Conservation (phyloP, 306 rosid genomes). For the Astragalus membranaceus region DNA sequence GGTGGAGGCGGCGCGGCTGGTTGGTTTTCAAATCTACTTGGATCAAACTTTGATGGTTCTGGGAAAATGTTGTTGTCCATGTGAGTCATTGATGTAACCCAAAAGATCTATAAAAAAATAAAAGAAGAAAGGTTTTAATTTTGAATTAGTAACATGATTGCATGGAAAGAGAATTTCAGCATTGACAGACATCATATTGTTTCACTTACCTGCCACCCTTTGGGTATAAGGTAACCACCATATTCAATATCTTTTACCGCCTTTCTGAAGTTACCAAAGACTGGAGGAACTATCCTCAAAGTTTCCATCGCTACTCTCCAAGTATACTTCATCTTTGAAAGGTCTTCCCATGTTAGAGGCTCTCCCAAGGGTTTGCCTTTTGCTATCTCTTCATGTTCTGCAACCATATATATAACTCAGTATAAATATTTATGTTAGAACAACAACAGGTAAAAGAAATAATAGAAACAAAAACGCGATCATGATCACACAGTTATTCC, state of each 20-base stretch:
- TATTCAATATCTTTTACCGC: conserved; percentile 51
- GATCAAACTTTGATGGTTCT: conserved; percentile 66
- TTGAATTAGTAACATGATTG: background rate
- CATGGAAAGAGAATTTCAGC: background rate
- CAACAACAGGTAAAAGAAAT: too few species aligned
- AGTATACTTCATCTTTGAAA: conserved; percentile 76
- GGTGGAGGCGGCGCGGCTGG: conserved; percentile 62
- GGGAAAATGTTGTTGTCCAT: conserved; percentile 53
- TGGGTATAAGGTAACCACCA: conserved; percentile 58
- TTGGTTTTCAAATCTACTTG: conserved; percentile 59
- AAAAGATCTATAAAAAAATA: conserved; percentile 57
- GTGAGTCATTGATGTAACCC: conserved; percentile 63
- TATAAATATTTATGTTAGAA: too few species aligned
- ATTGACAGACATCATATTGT: background rate
- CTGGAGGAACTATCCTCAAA: conserved; percentile 56
- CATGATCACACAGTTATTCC: too few species aligned
- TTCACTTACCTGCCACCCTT: conserved; percentile 85
- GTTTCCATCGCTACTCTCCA: conserved; percentile 79
- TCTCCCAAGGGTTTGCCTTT: conserved; percentile 46
- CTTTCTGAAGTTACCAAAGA: conserved; percentile 53
- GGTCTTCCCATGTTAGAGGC: conserved; percentile 67
- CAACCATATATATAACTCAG: too few species aligned
- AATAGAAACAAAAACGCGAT: too few species aligned
- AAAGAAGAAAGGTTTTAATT: background rate
- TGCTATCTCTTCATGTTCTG: conserved; percentile 72